phyloP scores from a whole-genome alignment of 805 yeast genomes.

The Trichomonascus vanleenenianus region DNA sequence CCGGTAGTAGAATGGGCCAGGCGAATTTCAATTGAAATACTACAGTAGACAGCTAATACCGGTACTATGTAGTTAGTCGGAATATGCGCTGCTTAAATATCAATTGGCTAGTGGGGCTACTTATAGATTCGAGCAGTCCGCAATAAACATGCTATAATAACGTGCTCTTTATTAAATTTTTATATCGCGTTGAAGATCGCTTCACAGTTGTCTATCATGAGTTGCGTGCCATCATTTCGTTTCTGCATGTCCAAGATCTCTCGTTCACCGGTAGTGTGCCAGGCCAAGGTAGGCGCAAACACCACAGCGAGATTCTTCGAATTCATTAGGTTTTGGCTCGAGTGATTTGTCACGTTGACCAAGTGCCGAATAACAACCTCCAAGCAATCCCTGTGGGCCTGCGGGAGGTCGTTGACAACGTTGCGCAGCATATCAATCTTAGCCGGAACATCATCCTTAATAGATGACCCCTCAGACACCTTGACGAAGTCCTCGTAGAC shows the following conservation, averaged over 20 bases:
- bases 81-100: too few relatives aligned
- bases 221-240: constrained; percentile 71
- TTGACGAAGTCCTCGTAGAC: constrained; percentile 60
- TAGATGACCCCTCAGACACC: constrained; percentile 24
- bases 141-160: too few relatives aligned
- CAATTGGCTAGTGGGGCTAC: too few relatives aligned
- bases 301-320: constrained; percentile 78
- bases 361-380: constrained; percentile 57
- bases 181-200: constrained; percentile 13
- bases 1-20: too few relatives aligned
- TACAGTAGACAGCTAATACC: too few relatives aligned
- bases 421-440: constrained; percentile 38
- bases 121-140: too few relatives aligned
- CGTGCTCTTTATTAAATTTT: too few relatives aligned
- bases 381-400: constrained; percentile 56
- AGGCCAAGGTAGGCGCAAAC: constrained; percentile 86
- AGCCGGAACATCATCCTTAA: constrained; percentile 20
- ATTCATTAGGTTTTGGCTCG: constrained; percentile 68
- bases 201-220: constrained; percentile 36
- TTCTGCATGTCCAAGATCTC: constrained; percentile 81
- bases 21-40: too few relatives aligned
- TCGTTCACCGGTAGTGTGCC: constrained; percentile 69
- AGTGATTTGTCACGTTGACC: constrained; percentile 44
- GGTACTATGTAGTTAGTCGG: too few relatives aligned
- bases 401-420: constrained; percentile 50